Evolutionary conservation across 2,329 filamentous ascomycete species (phyloP), one percentile per base, ranked within the genome.

Genomic region (Aspergillus amoenus): DNA sequence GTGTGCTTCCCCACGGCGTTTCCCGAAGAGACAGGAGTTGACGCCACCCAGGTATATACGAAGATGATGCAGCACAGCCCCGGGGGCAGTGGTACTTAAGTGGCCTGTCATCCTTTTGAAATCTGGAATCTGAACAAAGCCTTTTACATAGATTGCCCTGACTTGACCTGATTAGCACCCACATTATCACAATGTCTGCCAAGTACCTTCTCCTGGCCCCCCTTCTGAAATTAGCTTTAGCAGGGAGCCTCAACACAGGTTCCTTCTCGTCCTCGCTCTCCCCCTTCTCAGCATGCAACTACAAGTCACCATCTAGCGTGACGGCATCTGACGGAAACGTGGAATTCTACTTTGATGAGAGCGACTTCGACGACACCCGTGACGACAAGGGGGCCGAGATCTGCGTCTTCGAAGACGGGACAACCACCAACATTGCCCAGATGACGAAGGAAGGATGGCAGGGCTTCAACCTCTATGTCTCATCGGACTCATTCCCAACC

Each of bases 381-480:
- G 39, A 52, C 5, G 34, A 42, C 49, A 41, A 43, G 39, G 49
- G 49, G 6, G 49, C 18, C 39, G 49, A 52, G 39, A 44, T 52
- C 39, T 52, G 49, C 39, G 37, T 41, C 39, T 52, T 52, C 30
- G 49, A 52, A 21, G 21, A 32, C 37, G 49, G 37, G 5, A 43
- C 49, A 21, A 24, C 11, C 18, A 52, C 39, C 49, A 52, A 52
- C 13, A 24, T 43, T 13, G 37, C 21, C 18, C 49, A 52, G 27
- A 52, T 52, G 49, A 43, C 49, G 8, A 52, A 52, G 49, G 49
- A 52, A 32, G 49, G 49, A 22, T 52, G 49, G 49, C 49, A 52
- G 49, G 49, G 49, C 0, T 52, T 52, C 3, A 24, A 40, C 5
- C 34, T 52, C 49, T 43, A 52, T 15, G 49, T 44, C 17, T 27